A percentile compares a stretch with the other conserved stretches of the same genome.
These are phyloP conservation scores for Colletotrichum incanum DNA, from an alignment of 2,329 filamentous ascomycete genomes.

Conservation along the genomic window DNA sequence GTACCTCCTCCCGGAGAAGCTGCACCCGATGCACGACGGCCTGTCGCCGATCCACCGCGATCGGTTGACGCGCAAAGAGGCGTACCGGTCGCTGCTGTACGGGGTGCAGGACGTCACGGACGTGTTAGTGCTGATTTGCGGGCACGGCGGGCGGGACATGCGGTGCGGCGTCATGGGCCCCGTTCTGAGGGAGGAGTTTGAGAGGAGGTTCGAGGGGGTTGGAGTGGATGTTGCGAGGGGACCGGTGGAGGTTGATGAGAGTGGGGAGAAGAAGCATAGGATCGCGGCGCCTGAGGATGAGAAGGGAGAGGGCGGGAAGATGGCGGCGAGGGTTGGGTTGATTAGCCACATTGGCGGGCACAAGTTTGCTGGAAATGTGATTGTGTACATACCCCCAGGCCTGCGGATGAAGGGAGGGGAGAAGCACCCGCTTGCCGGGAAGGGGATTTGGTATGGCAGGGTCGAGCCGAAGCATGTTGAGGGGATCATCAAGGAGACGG, in stretches of 20 bases:
- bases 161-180: conserved; percentile 89
- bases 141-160: conserved; percentile 85
- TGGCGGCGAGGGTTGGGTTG: conserved; percentile 74
- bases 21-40: conserved; percentile 74
- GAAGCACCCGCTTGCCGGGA: conserved; percentile 74
- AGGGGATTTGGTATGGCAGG: conserved; percentile 87
- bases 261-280: conserved; percentile 31
- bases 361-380: conserved; percentile 89
- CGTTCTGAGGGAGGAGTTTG: conserved; percentile 80
- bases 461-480: conserved; percentile 84
- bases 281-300: conserved; percentile 29
- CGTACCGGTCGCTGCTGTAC: conserved; percentile 65
- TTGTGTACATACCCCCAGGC: conserved; percentile 80
- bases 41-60: conserved; percentile 73
- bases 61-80: conserved; percentile 65
- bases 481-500: conserved; percentile 80
- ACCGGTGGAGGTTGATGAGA: conserved; percentile 57
- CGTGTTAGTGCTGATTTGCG: conserved; percentile 87
- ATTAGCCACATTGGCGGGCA: conserved; percentile 89
- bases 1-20: conserved; percentile 74
- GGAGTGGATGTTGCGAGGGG: conserved; percentile 66
- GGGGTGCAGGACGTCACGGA: conserved; percentile 76
- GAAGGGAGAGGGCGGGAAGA: conserved; percentile 42
- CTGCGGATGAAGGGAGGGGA: conserved; percentile 57
- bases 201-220: conserved; percentile 66